Evolutionary conservation across 169 alveolate species (phyloP).

Genomic region (Eimeria falciformis): DNA sequence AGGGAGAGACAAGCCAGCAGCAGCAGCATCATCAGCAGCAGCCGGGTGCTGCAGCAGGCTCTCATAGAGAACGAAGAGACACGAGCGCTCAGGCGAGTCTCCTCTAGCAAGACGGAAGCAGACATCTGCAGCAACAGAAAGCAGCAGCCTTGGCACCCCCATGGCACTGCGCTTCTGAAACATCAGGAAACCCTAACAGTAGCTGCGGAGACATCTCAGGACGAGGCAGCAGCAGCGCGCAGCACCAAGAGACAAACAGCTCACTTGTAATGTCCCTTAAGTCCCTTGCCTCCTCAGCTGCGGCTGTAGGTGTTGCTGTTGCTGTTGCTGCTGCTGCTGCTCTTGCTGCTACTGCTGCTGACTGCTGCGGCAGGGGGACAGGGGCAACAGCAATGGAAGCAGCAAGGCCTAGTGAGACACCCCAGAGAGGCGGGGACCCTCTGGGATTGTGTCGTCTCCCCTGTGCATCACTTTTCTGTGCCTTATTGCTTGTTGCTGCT

Average conservation of each 20-base stretch:
- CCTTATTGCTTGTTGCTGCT: not conserved
- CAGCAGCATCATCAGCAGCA: not conserved
- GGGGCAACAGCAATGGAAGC: constrained; percentile 15
- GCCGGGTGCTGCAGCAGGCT: constrained; percentile 45
- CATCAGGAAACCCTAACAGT: no score
- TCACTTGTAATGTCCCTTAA: constrained; percentile 13
- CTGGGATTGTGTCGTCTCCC: not conserved
- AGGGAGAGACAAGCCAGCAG: not conserved
- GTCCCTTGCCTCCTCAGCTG: not conserved
- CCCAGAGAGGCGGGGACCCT: constrained; percentile 45
- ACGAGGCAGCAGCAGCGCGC: constrained; percentile 16
- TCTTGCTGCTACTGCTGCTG: constrained; percentile 41
- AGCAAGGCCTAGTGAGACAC: constrained; percentile 50
- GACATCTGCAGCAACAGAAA: constrained; percentile 18
- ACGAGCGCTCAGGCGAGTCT: constrained; percentile 31
- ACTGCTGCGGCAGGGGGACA: constrained; percentile 19
- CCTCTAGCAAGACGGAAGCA: constrained; percentile 46
- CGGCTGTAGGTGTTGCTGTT: not conserved
- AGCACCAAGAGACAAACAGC: not conserved
- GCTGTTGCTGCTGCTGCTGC: not conserved
- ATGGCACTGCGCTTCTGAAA: no score
- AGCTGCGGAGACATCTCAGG: no score
- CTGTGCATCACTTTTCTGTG: not conserved
- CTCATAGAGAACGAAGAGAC: constrained; percentile 55
- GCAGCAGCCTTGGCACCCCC: not conserved